Base-by-base conservation (phyloP, 2,329 filamentous ascomycete species). In the Colletotrichum zoysiae region DNA sequence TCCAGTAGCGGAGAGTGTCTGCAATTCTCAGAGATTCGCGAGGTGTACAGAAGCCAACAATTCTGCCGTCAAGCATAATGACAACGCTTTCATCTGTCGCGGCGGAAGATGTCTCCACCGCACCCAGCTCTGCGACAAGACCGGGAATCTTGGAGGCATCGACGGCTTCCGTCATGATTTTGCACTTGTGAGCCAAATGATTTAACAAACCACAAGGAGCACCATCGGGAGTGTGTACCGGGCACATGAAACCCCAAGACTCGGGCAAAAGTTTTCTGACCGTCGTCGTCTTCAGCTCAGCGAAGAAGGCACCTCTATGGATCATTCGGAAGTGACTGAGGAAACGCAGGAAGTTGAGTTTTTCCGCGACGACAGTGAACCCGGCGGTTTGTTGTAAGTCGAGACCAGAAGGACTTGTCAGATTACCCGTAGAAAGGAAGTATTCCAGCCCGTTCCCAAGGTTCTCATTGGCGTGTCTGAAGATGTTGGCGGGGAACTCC, bases 301-400 rank as follows among this genome's bases (percentile, higher is more conserved):
- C 96, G 81, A 99, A 99, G 88, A 99, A 99, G 80, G 94, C 96
- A 86, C 96, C 96, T 90, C 96, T 91, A 85, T 99, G 96, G 70
- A 99, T 94, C 95, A 98, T 98, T 76, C 96, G 93, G 88, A 99
- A 99, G 82, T 99, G 96, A 82, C 94, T 96, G 84, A 99, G 97
- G 84, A 98, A 99, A 78, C 96, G 94, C 78, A 97, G 90, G 81
- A 98, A 99, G 84, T 99, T 99, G 80, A 99, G 95, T 87, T 98
- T 98, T 81, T 99, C 96, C 3, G 96, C 96, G 63, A 98, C 95
- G 62, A 99, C 95, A 0, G 94, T 97, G 82, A 97, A 99, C 74
- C 96, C 96, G 16, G 95, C 96, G 0, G 92, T 92, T 82, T 99
- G 96, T 79, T 98, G 96, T 78, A 98, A 82, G 87, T 99, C 96